Evolutionary conservation across 1,284 basidiomycete genomes (phyloP).

Genomic region (Cryptococcus maquisensis): DNA sequence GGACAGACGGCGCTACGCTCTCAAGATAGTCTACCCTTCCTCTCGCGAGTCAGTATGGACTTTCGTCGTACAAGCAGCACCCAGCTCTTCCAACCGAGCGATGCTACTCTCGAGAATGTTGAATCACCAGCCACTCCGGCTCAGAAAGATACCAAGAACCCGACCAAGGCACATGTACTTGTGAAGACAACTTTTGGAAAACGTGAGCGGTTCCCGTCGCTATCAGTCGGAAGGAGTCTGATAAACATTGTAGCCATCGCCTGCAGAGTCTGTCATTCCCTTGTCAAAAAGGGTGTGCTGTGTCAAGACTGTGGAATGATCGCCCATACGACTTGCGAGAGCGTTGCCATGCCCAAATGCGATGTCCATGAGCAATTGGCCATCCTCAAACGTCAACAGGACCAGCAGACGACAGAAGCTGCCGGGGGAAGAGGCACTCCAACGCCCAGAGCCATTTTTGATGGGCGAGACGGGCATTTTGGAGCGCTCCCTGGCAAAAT

Average conservation of each 20-base stretch:
- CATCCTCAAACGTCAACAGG: conserved; percentile 31
- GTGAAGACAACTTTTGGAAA: conserved; percentile 90
- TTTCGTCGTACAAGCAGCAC: conserved; percentile 65
- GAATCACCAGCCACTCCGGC: conserved; percentile 3
- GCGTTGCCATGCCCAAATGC: conserved; percentile 70
- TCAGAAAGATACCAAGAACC: not conserved
- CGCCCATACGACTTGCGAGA: conserved; percentile 72
- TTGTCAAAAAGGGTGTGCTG: conserved; percentile 81
- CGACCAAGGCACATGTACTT: conserved; percentile 65
- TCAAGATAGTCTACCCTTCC: conserved; percentile 90
- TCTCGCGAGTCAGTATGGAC: conserved; percentile 81
- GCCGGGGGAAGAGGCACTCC: not conserved
- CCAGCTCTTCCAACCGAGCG: conserved; percentile 25
- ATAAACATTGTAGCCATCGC: conserved; percentile 61
- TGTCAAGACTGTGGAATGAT: conserved; percentile 88
- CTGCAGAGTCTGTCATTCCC: conserved; percentile 75
- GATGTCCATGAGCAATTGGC: conserved; percentile 55
- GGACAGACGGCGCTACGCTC: conserved; percentile 67
- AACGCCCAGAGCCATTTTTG: conserved; percentile 13
- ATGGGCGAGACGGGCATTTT: conserved; percentile 1
- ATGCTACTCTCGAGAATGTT: conserved; percentile 9
- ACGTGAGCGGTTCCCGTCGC: conserved; percentile 55
- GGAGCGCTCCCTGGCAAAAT: conserved; percentile 18
- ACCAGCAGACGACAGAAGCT: conserved; percentile 1
- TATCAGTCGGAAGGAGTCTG: conserved; percentile 15